Percentiles rank a stretch among this genome's conserved stretches.
Conservation (phyloP, 108 stramenopile genomes). For the Skeletonema potamos region DNA sequence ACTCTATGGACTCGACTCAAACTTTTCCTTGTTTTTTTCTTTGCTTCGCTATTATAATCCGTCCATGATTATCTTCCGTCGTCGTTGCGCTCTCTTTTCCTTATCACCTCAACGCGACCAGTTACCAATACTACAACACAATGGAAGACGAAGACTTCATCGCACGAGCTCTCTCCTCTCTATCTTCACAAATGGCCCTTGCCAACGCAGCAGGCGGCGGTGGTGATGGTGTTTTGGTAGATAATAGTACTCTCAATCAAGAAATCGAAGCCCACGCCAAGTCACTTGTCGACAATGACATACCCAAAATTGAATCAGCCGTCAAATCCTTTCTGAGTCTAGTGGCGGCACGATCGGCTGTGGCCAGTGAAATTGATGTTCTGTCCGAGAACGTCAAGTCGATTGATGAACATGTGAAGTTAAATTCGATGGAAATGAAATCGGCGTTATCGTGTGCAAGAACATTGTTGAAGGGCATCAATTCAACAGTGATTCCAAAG, state of each 20-base stretch:
- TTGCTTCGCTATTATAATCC: too few species aligned
- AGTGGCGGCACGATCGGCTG: constrained; percentile 30
- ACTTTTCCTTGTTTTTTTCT: too few species aligned
- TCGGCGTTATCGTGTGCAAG: constrained; percentile 18
- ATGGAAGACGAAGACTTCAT: not conserved
- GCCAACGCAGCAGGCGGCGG: not conserved
- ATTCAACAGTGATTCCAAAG: constrained; percentile 27
- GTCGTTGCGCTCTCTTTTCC: too few species aligned
- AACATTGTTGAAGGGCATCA: constrained; percentile 21
- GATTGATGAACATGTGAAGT: not conserved
- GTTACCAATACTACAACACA: too few species aligned
- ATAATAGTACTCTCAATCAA: not conserved
- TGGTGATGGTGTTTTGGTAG: not conserved
- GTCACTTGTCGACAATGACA: constrained; percentile 32
- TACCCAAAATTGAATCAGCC: constrained; percentile 37
- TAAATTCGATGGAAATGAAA: not conserved
- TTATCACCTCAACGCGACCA: too few species aligned
- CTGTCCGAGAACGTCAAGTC: constrained; percentile 1
- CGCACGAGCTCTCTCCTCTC: not conserved
- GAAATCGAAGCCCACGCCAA: constrained; percentile 11
- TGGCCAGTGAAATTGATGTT: constrained; percentile 24
- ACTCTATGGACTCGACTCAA: too few species aligned
- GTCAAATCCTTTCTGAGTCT: constrained; percentile 31
- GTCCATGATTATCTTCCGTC: too few species aligned
- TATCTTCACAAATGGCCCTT: not conserved